A percentile compares a stretch with the other conserved stretches of the same genome.
These are phyloP conservation scores for Verticillium alfalfae DNA, from an alignment of 2,329 filamentous ascomycete genomes.

Conservation along the genomic window DNA sequence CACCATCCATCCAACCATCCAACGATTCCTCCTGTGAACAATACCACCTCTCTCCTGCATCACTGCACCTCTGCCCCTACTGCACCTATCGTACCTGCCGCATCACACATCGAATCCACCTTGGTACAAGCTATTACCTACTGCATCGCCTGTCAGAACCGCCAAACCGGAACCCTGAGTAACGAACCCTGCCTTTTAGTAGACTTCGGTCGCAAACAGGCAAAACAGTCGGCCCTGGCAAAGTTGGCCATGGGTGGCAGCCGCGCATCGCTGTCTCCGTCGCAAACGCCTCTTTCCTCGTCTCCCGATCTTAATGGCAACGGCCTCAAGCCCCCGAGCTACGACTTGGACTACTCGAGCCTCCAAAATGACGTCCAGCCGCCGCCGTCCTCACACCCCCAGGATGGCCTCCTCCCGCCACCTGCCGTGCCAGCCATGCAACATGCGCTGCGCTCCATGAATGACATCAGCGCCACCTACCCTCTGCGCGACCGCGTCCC, in stretches of 20 bases:
- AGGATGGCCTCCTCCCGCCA: slow-evolving; percentile 19
- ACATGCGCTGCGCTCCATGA: slow-evolving; percentile 33
- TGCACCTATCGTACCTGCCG: background rate
- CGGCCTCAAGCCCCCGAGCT: slow-evolving; percentile 6
- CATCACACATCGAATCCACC: background rate
- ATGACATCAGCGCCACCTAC: slow-evolving; percentile 28
- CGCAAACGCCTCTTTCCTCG: background rate
- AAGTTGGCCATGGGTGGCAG: slow-evolving; percentile 38
- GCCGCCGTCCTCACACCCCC: slow-evolving; percentile 18
- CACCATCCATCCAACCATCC: background rate
- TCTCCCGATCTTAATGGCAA: background rate
- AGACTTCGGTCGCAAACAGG: slow-evolving; percentile 21
- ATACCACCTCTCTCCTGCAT: background rate
- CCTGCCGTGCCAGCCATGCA: slow-evolving; percentile 30
- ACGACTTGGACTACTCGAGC: slow-evolving; percentile 6
- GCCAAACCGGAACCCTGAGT: background rate
- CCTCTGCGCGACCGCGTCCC: slow-evolving; percentile 19
- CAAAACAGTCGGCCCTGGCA: slow-evolving; percentile 33
- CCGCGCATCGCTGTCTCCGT: slow-evolving; percentile 25
- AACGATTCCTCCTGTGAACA: background rate
- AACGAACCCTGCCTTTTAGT: background rate
- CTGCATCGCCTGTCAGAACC: background rate
- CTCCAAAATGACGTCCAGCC: slow-evolving; percentile 5
- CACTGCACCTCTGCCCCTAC: background rate
- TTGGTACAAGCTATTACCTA: slow-evolving; percentile 1